Conservation (phyloP, 129 eudicot genomes). For the Gnaphalium uliginosum region DNA sequence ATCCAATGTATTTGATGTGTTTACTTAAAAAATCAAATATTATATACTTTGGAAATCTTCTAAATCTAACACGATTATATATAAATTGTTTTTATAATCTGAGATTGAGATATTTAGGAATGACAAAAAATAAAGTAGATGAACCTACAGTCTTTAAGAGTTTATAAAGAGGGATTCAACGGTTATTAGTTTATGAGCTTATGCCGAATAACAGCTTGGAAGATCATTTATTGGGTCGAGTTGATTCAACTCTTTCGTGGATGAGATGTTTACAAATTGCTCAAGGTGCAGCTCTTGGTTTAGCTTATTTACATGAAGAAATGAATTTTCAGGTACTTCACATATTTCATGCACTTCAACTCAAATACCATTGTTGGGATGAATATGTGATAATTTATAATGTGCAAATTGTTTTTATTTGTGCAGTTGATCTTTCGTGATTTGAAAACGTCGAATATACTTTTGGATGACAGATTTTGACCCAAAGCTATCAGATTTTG, state of each 20-base stretch:
- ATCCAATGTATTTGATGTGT: no score
- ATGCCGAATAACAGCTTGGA: conserved; percentile 85
- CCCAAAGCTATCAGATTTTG: conserved; percentile 90
- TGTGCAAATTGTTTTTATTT: conserved; percentile 1
- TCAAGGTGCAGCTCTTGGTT: conserved; percentile 91
- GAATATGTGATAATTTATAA: neutral
- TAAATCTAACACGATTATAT: no score
- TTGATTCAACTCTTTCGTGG: conserved; percentile 72
- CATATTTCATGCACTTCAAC: neutral
- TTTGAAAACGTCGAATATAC: conserved; percentile 81
- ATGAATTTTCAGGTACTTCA: conserved; percentile 94
- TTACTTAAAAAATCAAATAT: no score
- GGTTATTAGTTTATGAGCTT: conserved; percentile 83
- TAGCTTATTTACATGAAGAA: conserved; percentile 94
- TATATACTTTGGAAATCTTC: no score
- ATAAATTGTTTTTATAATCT: no score
- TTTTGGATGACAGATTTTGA: conserved; percentile 84
- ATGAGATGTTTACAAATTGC: conserved; percentile 75
- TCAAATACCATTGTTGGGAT: neutral
- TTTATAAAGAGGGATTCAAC: conserved; percentile 96
- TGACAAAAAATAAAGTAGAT: no score
- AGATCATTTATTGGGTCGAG: conserved; percentile 69
- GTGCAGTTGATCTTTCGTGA: conserved; percentile 86
- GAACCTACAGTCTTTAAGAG: no score
- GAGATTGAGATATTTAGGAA: no score